Evolutionary conservation across 192 early-diverging fungal species (phyloP), one percentile per base, ranked within the genome.

Genomic region (Spinellus fusiger): DNA sequence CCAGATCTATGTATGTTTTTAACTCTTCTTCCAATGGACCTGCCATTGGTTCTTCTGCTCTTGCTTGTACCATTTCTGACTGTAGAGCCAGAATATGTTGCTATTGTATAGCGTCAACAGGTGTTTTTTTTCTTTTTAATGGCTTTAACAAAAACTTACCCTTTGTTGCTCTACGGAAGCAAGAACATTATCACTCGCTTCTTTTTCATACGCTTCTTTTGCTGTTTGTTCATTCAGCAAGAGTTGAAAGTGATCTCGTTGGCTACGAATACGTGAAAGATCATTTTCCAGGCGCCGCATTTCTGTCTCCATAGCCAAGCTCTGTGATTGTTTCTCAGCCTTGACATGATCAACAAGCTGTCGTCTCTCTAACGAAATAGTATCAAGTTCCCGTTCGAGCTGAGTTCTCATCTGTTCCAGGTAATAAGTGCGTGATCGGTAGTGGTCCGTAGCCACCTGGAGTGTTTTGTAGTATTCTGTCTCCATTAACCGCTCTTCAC

Each of bases 221-320:
- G 27, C 8, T 25, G 16, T 40, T 13, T 54, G 56, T 12, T 77
- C 76, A 38, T 75, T 70, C 8, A 78, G 65, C 49, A 73, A 59
- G 27, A 64, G 61, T 64, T 82, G 80, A 18, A 80, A 70, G 54
- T 68, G 68, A 49, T 84, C 82, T 51, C 78, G 69, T 49, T 81
- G 80, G 33, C 71, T 61, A 28, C 80, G 67, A 40, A 84, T 79
- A 8, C 82, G 75, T 6, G 70, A 68, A 22, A 85, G 52, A 49
- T 85, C 83, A 25, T 50, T 62, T 15, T 85, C 80, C 22, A 85
- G 47, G 18, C 78, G 59, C 60, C 73, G 73, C 60, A 77, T 66
- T 64, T 83, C 83, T 0, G 69, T 62, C 26, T 81, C 81, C 37
- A 85, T 61, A 1, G 74, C 67, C 49, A 70, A 69, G 7, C 71